Conservation (phyloP, 148 eudicot species). For the Spergularia bocconei region DNA sequence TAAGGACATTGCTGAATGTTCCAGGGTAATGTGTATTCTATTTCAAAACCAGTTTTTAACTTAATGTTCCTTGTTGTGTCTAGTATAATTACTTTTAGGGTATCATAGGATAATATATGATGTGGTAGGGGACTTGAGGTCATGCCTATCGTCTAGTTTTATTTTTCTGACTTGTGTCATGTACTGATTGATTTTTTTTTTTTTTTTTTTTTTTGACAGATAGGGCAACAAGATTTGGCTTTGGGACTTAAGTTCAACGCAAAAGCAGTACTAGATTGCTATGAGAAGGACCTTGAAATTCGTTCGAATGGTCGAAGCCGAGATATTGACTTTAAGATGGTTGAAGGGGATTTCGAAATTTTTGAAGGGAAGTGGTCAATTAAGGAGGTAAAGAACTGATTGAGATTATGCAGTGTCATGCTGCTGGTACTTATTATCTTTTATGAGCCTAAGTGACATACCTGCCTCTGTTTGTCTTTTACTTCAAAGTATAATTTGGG, state of each 20-base stretch:
- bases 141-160: neutral
- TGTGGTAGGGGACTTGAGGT: neutral
- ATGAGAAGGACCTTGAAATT: constrained; percentile 54
- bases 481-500: too few species aligned
- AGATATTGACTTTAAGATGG: constrained; percentile 71
- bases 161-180: neutral
- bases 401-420: neutral
- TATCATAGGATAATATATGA: neutral
- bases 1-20: too few species aligned
- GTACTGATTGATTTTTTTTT: neutral
- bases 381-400: constrained; percentile 45
- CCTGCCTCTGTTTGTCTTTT: neutral
- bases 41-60: too few species aligned
- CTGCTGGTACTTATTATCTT: neutral
- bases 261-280: constrained; percentile 69
- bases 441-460: constrained; percentile 1
- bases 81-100: too few species aligned
- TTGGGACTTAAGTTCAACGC: constrained; percentile 70
- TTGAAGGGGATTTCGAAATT: constrained; percentile 69
- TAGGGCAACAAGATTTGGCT: constrained; percentile 65
- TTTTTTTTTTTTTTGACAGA: constrained; percentile 30
- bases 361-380: constrained; percentile 80
- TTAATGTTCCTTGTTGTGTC: too few species aligned
- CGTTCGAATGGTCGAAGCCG: constrained; percentile 53
- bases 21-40: too few species aligned